A percentile compares a stretch with the other conserved stretches of the same genome.
Conservation (phyloP, 495 filamentous ascomycete genomes). For the Schizothecium vesticola region DNA sequence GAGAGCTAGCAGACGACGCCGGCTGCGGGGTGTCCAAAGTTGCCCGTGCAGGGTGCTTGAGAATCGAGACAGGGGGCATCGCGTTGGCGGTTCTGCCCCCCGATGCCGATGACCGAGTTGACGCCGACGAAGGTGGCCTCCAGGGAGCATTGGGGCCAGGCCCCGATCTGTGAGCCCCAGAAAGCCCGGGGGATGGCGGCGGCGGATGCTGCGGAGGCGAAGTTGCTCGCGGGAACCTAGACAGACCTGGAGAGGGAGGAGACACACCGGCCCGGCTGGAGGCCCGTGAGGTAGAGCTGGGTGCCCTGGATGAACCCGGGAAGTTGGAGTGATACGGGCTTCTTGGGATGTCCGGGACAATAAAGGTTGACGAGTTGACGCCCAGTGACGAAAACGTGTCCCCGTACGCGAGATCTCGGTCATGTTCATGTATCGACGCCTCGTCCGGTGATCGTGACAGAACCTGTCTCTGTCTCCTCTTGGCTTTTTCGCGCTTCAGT, state of each 20-base stretch:
- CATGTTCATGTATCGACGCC: neutral
- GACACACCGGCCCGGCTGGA: neutral
- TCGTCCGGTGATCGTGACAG: neutral
- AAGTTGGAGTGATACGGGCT: slow-evolving; percentile 13
- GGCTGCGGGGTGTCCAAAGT: slow-evolving; percentile 8
- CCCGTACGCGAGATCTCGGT: neutral
- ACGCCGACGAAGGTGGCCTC: slow-evolving; percentile 1
- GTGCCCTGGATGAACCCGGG: neutral
- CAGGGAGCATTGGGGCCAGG: slow-evolving; percentile 4
- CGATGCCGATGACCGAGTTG: neutral
- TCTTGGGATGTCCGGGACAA: neutral
- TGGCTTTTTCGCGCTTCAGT: neutral
- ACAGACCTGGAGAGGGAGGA: neutral
- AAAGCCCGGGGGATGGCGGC: slow-evolving; percentile 5
- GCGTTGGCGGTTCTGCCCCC: neutral
- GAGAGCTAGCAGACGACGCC: neutral
- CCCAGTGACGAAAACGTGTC: neutral
- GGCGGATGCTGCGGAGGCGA: neutral
- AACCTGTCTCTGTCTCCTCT: neutral
- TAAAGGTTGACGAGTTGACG: neutral
- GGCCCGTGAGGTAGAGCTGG: neutral
- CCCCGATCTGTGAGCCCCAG: neutral
- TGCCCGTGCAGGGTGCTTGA: slow-evolving; percentile 23
- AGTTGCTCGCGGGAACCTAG: slow-evolving; percentile 5
- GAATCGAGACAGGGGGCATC: slow-evolving; percentile 22